phyloP scores from a whole-genome alignment of 2,329 filamentous ascomycete genomes.

The Aquanectria penicillioides region DNA sequence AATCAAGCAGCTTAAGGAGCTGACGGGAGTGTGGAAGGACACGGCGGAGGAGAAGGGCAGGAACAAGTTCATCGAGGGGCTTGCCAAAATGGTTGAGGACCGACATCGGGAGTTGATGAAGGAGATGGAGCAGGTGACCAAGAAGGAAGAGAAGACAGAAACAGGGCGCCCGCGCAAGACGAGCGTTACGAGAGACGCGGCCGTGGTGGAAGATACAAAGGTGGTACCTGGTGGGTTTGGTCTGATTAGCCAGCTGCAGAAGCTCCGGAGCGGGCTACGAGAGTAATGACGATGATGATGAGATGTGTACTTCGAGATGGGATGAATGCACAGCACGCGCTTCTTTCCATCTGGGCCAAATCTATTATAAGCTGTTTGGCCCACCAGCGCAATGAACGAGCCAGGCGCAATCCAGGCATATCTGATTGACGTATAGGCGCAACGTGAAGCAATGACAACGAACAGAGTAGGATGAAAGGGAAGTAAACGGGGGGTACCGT shows the following conservation, averaged over 20 bases:
- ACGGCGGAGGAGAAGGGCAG: slow-evolving; percentile 93
- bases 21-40: slow-evolving; percentile 91
- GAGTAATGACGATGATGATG: slow-evolving; percentile 2
- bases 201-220: slow-evolving; percentile 52
- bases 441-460: too few species aligned
- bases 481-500: too few species aligned
- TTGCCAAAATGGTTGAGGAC: slow-evolving; percentile 88
- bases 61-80: slow-evolving; percentile 79
- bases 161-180: slow-evolving; percentile 49
- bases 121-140: slow-evolving; percentile 58
- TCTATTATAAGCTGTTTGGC: too few species aligned
- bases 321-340: too few species aligned
- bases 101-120: slow-evolving; percentile 63
- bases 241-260: slow-evolving; percentile 71
- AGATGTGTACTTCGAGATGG: too few species aligned
- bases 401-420: too few species aligned
- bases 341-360: too few species aligned
- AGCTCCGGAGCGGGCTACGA: slow-evolving; percentile 64
- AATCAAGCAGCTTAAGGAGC: slow-evolving; percentile 79
- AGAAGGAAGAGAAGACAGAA: slow-evolving; percentile 48
- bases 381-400: too few species aligned
- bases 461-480: too few species aligned
- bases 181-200: slow-evolving; percentile 43
- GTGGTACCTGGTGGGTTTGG: slow-evolving; percentile 63
- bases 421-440: too few species aligned